Conservation (phyloP, 768 basidiomycete species). For the Trametes maxima region DNA sequence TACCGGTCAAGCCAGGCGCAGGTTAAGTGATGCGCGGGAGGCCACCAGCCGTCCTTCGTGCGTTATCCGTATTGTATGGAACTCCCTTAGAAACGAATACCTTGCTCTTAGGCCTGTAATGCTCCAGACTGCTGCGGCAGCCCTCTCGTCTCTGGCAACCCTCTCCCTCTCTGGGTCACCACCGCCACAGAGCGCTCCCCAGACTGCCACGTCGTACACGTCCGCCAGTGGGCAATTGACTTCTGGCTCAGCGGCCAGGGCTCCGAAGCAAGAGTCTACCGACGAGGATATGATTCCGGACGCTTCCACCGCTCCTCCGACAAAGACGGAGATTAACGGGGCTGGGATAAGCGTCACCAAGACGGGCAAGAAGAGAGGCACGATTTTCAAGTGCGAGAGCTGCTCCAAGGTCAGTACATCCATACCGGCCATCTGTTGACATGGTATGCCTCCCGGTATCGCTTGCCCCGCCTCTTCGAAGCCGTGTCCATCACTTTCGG, state of each 20-base stretch:
- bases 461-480: no score
- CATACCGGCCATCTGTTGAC: neutral
- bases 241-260: conserved; percentile 14
- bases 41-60: conserved; percentile 75
- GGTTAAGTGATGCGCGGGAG: conserved; percentile 79
- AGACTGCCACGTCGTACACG: conserved; percentile 25
- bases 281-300: conserved; percentile 20
- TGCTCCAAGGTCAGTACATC: conserved; percentile 72
- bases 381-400: conserved; percentile 89
- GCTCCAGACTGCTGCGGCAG: conserved; percentile 40
- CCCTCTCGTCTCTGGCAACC: conserved; percentile 43
- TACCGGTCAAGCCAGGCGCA: conserved; percentile 65
- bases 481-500: neutral
- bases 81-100: conserved; percentile 14
- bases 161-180: conserved; percentile 46
- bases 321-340: conserved; percentile 27
- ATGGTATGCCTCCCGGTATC: neutral
- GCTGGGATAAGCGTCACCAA: conserved; percentile 34
- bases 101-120: conserved; percentile 36
- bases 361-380: conserved; percentile 74
- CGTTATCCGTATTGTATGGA: conserved; percentile 37
- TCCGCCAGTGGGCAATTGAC: conserved; percentile 26
- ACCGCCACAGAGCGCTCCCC: conserved; percentile 32
- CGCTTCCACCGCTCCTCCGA: conserved; percentile 16
- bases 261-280: conserved; percentile 25